Conservation (phyloP, 768 basidiomycete species). For the Peribolospora kevripleyi region DNA sequence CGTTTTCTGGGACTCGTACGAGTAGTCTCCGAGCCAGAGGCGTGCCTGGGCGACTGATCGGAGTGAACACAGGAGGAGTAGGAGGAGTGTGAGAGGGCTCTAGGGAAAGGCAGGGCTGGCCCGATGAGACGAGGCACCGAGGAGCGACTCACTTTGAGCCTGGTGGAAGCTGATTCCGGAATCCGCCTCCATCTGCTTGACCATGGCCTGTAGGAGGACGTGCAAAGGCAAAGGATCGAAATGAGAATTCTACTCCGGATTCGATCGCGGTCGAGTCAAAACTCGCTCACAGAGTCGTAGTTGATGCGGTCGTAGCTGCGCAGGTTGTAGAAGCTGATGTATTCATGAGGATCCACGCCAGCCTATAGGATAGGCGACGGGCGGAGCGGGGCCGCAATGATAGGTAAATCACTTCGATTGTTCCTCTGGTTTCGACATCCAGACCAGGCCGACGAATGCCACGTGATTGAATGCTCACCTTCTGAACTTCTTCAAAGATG, state of each 20-base stretch:
- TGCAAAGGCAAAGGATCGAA: slow-evolving; percentile 2
- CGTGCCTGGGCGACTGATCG: slow-evolving; percentile 16
- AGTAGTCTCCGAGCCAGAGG: slow-evolving; percentile 18
- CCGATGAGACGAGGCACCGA: background rate
- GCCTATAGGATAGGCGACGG: no score
- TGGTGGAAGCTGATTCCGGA: slow-evolving; percentile 59
- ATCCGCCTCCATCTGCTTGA: slow-evolving; percentile 43
- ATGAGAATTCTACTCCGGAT: background rate
- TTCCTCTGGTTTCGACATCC: slow-evolving; percentile 3
- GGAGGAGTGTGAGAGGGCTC: no score
- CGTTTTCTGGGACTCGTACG: slow-evolving; percentile 30
- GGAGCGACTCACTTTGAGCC: slow-evolving; percentile 54
- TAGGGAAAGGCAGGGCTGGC: no score
- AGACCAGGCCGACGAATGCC: background rate
- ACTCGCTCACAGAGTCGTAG: background rate
- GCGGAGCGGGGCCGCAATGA: background rate
- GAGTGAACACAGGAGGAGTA: background rate
- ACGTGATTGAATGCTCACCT: slow-evolving; percentile 37
- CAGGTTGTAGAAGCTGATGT: slow-evolving; percentile 78
- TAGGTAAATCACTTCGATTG: background rate
- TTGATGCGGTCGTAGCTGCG: slow-evolving; percentile 78
- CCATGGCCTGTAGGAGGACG: slow-evolving; percentile 18
- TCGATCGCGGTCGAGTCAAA: slow-evolving; percentile 26
- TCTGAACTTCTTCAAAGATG: slow-evolving; percentile 59
- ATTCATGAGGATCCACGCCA: slow-evolving; percentile 26